Percentiles rank a stretch among this genome's conserved stretches.
phyloP scores from a whole-genome alignment of 2,329 filamentous ascomycete genomes.

The Xylariaceae sp. region DNA sequence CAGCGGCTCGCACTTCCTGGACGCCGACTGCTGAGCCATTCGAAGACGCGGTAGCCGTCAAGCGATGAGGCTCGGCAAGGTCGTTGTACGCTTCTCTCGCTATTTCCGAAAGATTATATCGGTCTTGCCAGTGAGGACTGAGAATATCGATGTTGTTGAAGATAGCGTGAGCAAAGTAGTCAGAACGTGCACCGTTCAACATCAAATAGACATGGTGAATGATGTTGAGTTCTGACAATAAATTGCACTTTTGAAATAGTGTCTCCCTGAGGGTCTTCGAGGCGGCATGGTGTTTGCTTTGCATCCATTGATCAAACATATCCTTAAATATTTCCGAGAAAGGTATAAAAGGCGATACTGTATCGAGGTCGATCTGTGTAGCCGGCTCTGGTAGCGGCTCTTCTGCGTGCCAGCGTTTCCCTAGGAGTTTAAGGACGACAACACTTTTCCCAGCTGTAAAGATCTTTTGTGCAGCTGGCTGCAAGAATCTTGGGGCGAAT shows the following conservation, averaged over 20 bases:
- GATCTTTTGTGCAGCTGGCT: slow-evolving; percentile 64
- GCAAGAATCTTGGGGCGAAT: slow-evolving; percentile 71
- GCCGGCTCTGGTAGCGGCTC: slow-evolving; percentile 37
- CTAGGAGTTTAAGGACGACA: slow-evolving; percentile 73
- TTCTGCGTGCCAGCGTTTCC: slow-evolving; percentile 42
- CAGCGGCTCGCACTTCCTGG: slow-evolving; percentile 50
- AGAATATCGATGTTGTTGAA: slow-evolving; percentile 70
- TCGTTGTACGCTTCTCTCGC: slow-evolving; percentile 67
- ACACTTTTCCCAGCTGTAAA: slow-evolving; percentile 88
- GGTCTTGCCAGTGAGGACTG: slow-evolving; percentile 67
- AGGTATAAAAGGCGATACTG: slow-evolving; percentile 54
- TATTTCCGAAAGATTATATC: slow-evolving; percentile 74
- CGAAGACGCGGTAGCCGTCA: slow-evolving; percentile 54
- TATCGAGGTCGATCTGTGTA: slow-evolving; percentile 54
- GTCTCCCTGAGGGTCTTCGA: slow-evolving; percentile 61
- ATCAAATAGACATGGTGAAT: slow-evolving; percentile 74
- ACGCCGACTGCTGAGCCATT: slow-evolving; percentile 39
- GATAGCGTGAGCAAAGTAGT: slow-evolving; percentile 62
- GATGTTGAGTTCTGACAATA: slow-evolving; percentile 61
- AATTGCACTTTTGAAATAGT: slow-evolving; percentile 65
- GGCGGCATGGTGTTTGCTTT: slow-evolving; percentile 67
- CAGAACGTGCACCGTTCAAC: slow-evolving; percentile 65
- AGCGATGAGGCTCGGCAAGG: slow-evolving; percentile 54
- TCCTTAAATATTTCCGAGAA: slow-evolving; percentile 71
- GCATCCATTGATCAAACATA: slow-evolving; percentile 72